Base-by-base conservation (phyloP, 2,329 filamentous ascomycete genomes). In the Phaeoacremonium minimum region DNA sequence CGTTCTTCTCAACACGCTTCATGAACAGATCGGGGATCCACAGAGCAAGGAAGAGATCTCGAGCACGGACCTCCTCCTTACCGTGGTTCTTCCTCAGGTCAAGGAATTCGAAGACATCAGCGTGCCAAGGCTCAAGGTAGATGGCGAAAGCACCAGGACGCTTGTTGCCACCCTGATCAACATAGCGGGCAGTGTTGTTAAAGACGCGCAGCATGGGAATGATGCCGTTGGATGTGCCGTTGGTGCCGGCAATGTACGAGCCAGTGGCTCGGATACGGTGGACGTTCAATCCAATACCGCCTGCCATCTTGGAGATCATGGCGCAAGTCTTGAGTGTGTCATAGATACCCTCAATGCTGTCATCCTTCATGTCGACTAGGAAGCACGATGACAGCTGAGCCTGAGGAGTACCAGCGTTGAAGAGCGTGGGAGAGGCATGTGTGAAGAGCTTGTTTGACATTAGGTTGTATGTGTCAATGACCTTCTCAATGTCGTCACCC, bases 11-110 rank as follows among this genome's bases (percentile, higher is more conserved):
- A 38, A 98, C 91, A 62, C 93, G 89, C 77, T 95, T 95, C 93
- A 98, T 98, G 80, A 98, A 98, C 31, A 98, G 78, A 72, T 98
- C 93, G 13, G 93, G 90, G 40, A 96, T 96, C 93, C 93, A 98
- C 34, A 98, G 77, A 42, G 91, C 93, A 46, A 95, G 88, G 80
- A 98, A 98, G 35, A 98, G 77, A 63, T 98, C 93, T 58, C 93
- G 90, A 46, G 93, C 93, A 55, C 93, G 89, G 49, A 95, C 80
- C 69, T 98, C 93, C 62, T 98, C 93, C 71, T 98, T 98, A 51
- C 93, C 93, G 65, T 98, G 93, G 67, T 98, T 98, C 83, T 98
- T 98, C 56, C 93, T 85, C 37, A 98, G 80, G 56, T 98, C 94
- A 48, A 98, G 80, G 71, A 95, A 98, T 64, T 95, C 85, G 49